Conservation (phyloP, 768 basidiomycete genomes). For the Rhodosporidiobolus odoratus region DNA sequence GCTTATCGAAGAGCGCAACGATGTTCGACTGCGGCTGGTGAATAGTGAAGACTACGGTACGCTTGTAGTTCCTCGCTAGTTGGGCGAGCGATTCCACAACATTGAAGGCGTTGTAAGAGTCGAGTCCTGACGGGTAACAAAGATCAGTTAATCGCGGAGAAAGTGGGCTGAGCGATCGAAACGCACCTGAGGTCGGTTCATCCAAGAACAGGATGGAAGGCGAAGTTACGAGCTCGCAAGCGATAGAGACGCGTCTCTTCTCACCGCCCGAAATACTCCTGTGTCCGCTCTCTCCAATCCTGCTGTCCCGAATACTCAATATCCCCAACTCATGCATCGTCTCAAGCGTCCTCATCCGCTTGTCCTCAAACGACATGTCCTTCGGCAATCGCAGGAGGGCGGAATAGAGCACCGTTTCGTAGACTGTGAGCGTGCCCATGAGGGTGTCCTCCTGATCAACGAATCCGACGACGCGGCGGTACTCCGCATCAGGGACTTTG, state of each 20-base stretch:
- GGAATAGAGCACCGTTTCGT: constrained; percentile 92
- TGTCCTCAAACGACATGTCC: constrained; percentile 93
- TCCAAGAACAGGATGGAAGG: constrained; percentile 94
- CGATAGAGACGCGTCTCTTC: constrained; percentile 92
- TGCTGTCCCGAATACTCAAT: constrained; percentile 75
- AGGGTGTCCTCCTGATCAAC: constrained; percentile 98
- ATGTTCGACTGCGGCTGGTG: constrained; percentile 98
- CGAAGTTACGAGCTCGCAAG: constrained; percentile 94
- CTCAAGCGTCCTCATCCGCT: constrained; percentile 87
- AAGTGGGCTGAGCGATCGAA: background rate
- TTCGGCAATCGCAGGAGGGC: constrained; percentile 82
- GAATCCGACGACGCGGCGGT: constrained; percentile 81
- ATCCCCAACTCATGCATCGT: constrained; percentile 96
- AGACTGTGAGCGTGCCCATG: constrained; percentile 94
- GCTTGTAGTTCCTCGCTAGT: constrained; percentile 79
- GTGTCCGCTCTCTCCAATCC: constrained; percentile 83
- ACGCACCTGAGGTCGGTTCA: constrained; percentile 87
- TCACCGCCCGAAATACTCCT: constrained; percentile 95
- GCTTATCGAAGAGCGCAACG: constrained; percentile 87
- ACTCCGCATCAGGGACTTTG: constrained; percentile 64
- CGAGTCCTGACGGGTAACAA: constrained; percentile 58
- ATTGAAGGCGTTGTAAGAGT: constrained; percentile 91
- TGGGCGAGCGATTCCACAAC: constrained; percentile 83
- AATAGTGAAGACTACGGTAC: constrained; percentile 94
- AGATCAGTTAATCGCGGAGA: no score